Conservation (phyloP, 208 protist species). For the Leishmania major region DNA sequence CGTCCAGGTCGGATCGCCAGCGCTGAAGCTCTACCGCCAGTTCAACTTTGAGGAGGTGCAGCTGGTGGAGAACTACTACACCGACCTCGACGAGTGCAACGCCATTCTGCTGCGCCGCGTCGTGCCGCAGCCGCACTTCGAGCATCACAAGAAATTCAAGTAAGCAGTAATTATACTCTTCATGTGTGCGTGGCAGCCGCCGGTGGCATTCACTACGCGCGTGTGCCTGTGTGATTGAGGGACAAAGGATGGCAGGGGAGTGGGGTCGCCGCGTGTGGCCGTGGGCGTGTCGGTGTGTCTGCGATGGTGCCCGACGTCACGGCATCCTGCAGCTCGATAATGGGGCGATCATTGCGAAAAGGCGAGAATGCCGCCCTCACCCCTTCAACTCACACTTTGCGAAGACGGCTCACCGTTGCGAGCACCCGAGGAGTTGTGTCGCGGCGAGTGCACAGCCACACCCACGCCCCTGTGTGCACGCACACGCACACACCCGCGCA, state of each 20-base stretch:
- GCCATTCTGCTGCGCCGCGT: constrained; percentile 67
- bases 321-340: background rate
- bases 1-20: constrained; percentile 84
- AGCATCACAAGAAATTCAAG: constrained; percentile 47
- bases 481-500: background rate
- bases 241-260: background rate
- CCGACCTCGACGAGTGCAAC: constrained; percentile 78
- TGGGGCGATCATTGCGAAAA: background rate
- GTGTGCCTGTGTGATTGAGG: background rate
- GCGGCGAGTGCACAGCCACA: background rate
- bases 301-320: background rate
- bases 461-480: background rate
- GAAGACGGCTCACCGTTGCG: background rate
- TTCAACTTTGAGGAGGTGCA: constrained; percentile 73
- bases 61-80: constrained; percentile 76
- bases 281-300: background rate
- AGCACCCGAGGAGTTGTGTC: background rate
- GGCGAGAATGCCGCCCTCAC: background rate
- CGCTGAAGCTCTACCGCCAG: constrained; percentile 83
- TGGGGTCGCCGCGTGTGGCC: background rate
- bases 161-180: background rate
- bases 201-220: background rate
- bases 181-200: background rate
- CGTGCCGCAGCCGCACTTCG: constrained; percentile 57
- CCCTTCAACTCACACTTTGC: background rate